Evolutionary conservation across 352 stramenopile genomes (phyloP).

Genomic region (Phytopythium boreale): DNA sequence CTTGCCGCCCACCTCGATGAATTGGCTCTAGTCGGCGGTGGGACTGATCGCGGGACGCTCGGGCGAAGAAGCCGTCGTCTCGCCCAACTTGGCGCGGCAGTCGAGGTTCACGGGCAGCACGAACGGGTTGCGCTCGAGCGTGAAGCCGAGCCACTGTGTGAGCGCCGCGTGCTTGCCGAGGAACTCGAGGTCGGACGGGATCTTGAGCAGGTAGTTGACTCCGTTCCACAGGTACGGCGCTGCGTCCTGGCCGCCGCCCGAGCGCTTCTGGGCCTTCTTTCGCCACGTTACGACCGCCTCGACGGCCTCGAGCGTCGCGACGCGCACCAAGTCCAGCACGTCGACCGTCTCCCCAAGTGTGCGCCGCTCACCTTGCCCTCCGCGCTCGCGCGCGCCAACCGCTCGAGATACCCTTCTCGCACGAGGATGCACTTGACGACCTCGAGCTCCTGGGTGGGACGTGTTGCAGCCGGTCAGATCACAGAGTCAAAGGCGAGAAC

Average conservation of each 20-base stretch:
- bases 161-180: slow-evolving; percentile 74
- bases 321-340: slow-evolving; percentile 82
- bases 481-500: not conserved
- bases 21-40: slow-evolving; percentile 28
- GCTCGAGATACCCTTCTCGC: slow-evolving; percentile 85
- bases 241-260: slow-evolving; percentile 5
- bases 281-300: slow-evolving; percentile 82
- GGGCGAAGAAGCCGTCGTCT: not conserved
- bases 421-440: slow-evolving; percentile 89
- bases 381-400: slow-evolving; percentile 47
- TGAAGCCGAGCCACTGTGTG: slow-evolving; percentile 85
- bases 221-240: slow-evolving; percentile 86
- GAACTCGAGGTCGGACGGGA: slow-evolving; percentile 90
- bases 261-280: slow-evolving; percentile 19
- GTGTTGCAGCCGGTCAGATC: not conserved
- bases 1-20: slow-evolving; percentile 67
- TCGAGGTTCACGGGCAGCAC: slow-evolving; percentile 82
- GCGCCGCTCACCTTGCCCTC: slow-evolving; percentile 38
- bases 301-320: slow-evolving; percentile 86
- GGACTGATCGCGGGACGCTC: not conserved
- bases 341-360: slow-evolving; percentile 74
- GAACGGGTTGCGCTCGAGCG: slow-evolving; percentile 86
- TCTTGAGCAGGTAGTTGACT: slow-evolving; percentile 91
- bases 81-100: slow-evolving; percentile 25
- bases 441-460: slow-evolving; percentile 76